A percentile compares a stretch with the other conserved stretches of the same genome.
Conservation (phyloP, 1,284 basidiomycete genomes). For the Irpex sp. region DNA sequence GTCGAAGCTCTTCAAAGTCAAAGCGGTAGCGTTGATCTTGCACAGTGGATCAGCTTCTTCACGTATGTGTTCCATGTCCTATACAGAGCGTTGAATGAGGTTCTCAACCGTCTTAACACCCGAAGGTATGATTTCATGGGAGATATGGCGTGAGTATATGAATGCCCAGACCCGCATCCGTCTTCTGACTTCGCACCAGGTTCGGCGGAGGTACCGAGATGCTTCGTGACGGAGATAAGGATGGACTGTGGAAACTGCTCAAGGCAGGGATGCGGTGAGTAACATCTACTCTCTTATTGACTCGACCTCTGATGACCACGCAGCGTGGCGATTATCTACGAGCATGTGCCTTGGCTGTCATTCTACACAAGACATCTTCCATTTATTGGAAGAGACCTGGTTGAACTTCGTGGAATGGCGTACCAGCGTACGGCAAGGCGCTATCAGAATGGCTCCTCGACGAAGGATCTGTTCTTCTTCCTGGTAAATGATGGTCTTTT, state of each 20-base stretch:
- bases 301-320: not conserved
- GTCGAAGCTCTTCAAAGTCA: constrained; percentile 34
- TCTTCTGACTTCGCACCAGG: not conserved
- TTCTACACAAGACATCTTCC: constrained; percentile 28
- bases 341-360: constrained; percentile 42
- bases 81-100: not conserved
- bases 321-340: constrained; percentile 15
- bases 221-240: constrained; percentile 10
- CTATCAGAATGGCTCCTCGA: constrained; percentile 30
- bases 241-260: constrained; percentile 9
- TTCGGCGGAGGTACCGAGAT: constrained; percentile 15
- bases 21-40: constrained; percentile 34
- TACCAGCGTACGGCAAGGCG: constrained; percentile 27
- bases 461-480: constrained; percentile 7
- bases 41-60: constrained; percentile 47
- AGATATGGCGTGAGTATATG: constrained; percentile 49
- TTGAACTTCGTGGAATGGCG: constrained; percentile 29
- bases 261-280: constrained; percentile 8
- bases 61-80: constrained; percentile 35
- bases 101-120: not conserved
- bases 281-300: not conserved
- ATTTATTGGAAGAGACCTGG: constrained; percentile 26
- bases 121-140: constrained; percentile 58
- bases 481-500: not conserved
- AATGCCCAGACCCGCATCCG: not conserved